phyloP scores from a whole-genome alignment of 495 filamentous ascomycete genomes.

The Hyaloscypha finlandica region DNA sequence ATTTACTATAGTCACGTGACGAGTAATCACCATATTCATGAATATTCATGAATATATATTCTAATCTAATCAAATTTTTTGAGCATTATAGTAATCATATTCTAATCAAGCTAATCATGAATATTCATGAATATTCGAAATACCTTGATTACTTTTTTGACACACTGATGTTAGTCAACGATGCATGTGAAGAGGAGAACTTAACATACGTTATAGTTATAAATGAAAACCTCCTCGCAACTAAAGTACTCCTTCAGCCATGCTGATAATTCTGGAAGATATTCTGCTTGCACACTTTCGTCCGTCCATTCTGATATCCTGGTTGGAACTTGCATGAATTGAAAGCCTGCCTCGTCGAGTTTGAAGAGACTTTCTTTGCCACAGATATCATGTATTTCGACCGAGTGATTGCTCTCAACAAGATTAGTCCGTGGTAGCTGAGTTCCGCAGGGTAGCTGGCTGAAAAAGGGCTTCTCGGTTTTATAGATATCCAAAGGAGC shows the following conservation, averaged over 20 bases:
- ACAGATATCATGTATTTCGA: constrained; percentile 1
- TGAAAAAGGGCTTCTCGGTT: constrained; percentile 4
- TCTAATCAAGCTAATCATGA: no score
- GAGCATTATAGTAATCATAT: no score
- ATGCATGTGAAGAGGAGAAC: not conserved
- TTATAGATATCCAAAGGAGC: constrained; percentile 7
- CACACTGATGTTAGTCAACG: not conserved
- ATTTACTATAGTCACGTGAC: no score
- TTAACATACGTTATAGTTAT: constrained; percentile 10
- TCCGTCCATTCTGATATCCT: constrained; percentile 4
- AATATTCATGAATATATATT: no score
- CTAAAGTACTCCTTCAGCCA: constrained; percentile 2
- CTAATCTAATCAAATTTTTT: no score
- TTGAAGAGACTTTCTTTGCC: constrained; percentile 5
- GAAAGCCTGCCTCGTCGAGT: constrained; percentile 7
- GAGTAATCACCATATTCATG: no score
- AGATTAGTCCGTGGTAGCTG: constrained; percentile 1
- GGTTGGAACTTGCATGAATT: constrained; percentile 1
- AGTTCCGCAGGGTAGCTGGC: constrained; percentile 6
- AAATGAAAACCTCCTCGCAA: constrained; percentile 10
- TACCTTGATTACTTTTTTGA: no score
- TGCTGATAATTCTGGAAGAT: not conserved
- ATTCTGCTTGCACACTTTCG: not conserved
- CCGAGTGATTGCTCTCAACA: not conserved
- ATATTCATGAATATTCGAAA: no score